Conservation (phyloP, 345 rosid species). For the Psidium guajava region DNA sequence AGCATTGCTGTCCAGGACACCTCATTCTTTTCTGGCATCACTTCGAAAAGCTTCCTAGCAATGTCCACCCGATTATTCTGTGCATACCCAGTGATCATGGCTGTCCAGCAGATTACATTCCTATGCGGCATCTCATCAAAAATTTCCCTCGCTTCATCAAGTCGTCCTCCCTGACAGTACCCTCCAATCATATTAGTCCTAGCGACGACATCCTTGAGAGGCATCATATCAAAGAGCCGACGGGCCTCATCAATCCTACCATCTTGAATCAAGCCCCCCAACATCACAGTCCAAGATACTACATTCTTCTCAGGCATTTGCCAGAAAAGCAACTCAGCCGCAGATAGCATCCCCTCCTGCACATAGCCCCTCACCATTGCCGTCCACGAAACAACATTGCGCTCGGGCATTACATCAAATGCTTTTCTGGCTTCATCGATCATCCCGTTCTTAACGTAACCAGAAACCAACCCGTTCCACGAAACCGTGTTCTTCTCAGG, state of each 20-base stretch:
- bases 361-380: conserved; percentile 64
- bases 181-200: conserved; percentile 78
- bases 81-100: conserved; percentile 60
- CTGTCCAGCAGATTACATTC: conserved; percentile 75
- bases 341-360: conserved; percentile 38
- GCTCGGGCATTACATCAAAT: conserved; percentile 59
- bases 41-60: conserved; percentile 82
- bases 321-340: conserved; percentile 61
- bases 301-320: conserved; percentile 69
- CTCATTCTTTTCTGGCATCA: conserved; percentile 75
- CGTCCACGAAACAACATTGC: conserved; percentile 70
- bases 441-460: conserved; percentile 56
- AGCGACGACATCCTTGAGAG: conserved; percentile 61
- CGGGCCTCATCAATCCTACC: conserved; percentile 51
- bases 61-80: conserved; percentile 55
- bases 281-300: conserved; percentile 80
- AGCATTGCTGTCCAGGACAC: conserved; percentile 79
- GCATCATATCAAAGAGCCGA: conserved; percentile 53
- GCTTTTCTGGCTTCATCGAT: conserved; percentile 32
- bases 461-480: conserved; percentile 64
- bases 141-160: conserved; percentile 54
- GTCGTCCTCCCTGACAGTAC: conserved; percentile 47
- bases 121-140: conserved; percentile 57
- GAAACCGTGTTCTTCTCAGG: conserved; percentile 59
- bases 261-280: conserved; percentile 53